Evolutionary conservation across 345 rosid species (phyloP).

Genomic region (Populus ilicifolia): DNA sequence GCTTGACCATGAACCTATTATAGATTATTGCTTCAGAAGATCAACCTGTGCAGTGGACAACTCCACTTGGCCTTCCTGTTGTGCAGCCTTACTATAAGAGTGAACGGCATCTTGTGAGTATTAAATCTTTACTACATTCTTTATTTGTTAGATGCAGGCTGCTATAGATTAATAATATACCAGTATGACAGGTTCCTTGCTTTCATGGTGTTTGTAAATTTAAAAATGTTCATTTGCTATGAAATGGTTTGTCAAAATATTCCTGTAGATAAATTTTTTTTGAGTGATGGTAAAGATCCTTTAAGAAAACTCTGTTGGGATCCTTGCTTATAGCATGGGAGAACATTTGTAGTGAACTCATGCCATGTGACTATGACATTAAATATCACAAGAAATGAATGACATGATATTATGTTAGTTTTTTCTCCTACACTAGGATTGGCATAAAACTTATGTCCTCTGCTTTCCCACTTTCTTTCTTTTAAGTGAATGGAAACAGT

Average conservation of each 20-base stretch:
- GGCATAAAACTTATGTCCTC: background rate
- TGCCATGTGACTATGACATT: background rate
- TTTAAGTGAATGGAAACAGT: background rate
- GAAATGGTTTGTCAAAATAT: background rate
- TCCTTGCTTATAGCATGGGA: background rate
- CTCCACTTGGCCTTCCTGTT: constrained; percentile 97
- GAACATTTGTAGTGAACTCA: background rate
- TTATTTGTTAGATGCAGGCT: background rate
- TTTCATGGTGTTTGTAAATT: background rate
- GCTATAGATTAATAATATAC: background rate
- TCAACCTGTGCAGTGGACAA: constrained; percentile 84
- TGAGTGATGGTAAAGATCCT: background rate
- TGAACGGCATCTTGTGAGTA: constrained; percentile 75
- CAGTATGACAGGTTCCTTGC: background rate
- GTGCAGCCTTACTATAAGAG: constrained; percentile 86
- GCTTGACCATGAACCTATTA: constrained; percentile 12
- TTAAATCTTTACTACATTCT: background rate
- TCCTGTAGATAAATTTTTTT: background rate
- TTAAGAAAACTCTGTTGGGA: background rate
- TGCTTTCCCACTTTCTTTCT: background rate
- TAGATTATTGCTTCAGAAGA: constrained; percentile 82
- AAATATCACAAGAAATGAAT: background rate
- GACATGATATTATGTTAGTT: constrained; percentile 3
- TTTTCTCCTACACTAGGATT: background rate
- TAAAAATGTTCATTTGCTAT: background rate